Evolutionary conservation across 345 rosid species (phyloP), one percentile per base, ranked within the genome.

Genomic region (Dipteronia dyeriana): DNA sequence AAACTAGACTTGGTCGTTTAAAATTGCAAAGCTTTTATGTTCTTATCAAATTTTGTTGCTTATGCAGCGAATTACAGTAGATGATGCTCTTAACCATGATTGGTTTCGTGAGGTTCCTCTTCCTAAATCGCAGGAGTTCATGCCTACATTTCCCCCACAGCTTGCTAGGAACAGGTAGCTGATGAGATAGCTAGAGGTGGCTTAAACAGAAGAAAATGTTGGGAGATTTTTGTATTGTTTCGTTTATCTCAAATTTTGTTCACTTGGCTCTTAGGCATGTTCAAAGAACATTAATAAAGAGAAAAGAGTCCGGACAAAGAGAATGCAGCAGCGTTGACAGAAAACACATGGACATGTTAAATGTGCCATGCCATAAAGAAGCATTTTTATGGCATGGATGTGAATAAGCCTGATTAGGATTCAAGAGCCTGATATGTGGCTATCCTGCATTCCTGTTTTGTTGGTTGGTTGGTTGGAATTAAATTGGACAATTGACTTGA

Each of bases 41-140:
- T 51, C 68, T 84, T 20, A 79, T 39, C 2, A 54, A 22, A 31
- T 76, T 70, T 38, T 81, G 10, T 70, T 80, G 26, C 31, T 54
- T 17, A n/a, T 86, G 87, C 92, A 91, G 92, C 84, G 97, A 82
- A 76, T 95, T 81, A 86, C 98, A 56, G 97, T 79, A 65, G 95
- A 88, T 60, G 95, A 75, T 26, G 97, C 98, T 16, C 88, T 91
- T 22, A 84, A 88, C 76, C 98, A 95, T 79, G 81, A 86, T 47
- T 95, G 98, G 98, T 95, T 95, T 79, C 74, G 0, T 2, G 97
- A 95, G 80, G 92, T 86, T 67, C 97, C 98, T 70, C 87, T 87
- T 14, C 90, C 98, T 34, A 90, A 90, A 66, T 84, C 87, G 2
- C 90, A 85, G 85, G 97, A 93, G 6, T 88, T 88, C 75, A 89